Base-by-base conservation (phyloP, 345 rosid genomes). In the Brassica nigra region DNA sequence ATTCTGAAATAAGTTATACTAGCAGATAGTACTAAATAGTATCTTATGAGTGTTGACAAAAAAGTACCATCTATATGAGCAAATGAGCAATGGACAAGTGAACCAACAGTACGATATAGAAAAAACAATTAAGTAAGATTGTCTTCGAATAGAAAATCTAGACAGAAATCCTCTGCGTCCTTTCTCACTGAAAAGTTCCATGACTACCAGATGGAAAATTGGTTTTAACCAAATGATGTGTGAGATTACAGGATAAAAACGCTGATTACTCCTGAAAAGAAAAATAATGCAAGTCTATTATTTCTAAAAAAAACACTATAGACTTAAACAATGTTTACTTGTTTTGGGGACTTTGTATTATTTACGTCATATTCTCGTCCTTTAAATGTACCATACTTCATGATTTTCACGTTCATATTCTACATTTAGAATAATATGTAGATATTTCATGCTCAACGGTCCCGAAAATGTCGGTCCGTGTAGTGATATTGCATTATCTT, bases 341-440 rank as follows among this genome's bases (percentile, higher is more conserved):
- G 81, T 28, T 12, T 28, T 64, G 61, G 36, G 33, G 74, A 16
- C 71, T 55, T 78, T 55, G n/a, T 39, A 58, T 58, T 30, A 64
- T 55, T 58, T 58, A 68, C 78, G 70, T 79, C 78, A 79, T 27
- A 47, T 47, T 79, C 66, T 79, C 36, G 44, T 68, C 66, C 75
- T 62, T 61, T 4, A 44, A 47, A 74, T 62, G 74, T 61, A 68
- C 65, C 74, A 61, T 61, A 62, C 70, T 49, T 10, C 47, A 67
- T 74, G 65, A 68, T 28, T 12, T 67, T 79, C 82, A 79, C 78
- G 70, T 74, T 79, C 66, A 74, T 61, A 23, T 61, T 79, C 78
- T 74, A 74, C 27, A 23, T 79, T 36, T 62, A 67, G 82, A 52
- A 74, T 54, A 52, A n/a, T 33, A 23, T 18, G 0, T 47, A 67